Base-by-base conservation (phyloP, 129 eudicot species). In the Artemisia argyi region DNA sequence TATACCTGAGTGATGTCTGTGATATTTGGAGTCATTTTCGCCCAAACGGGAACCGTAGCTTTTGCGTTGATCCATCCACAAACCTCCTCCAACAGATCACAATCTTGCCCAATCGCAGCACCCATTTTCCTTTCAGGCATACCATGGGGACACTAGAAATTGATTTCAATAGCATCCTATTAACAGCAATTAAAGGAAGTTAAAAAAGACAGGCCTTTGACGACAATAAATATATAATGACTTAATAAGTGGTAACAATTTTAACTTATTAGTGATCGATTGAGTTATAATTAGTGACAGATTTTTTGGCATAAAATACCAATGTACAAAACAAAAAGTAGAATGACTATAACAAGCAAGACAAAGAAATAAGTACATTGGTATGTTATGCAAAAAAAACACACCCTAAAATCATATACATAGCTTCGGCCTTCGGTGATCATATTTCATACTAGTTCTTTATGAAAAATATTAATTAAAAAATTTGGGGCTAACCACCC, bases 91-190 rank as follows among this genome's bases (percentile, higher is more conserved):
- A 94, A 79, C 46, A 94, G 55, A 15, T 79, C 98, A 79, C 98
- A 94, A 77, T 94, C 98, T 80, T 94, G 95, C 16, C 98, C 98
- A 19, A 94, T 96, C 2, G 98, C 98, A 63, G 97, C 97, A 68
- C 98, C 98, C 98, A 94, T 94, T 72, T 76, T 90, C 22, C 98
- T 84, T 76, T 94, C 98, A 0, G 98, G 98, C 98, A 94, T 94
- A 59, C 98, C 98, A 68, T 94, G 98, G 9, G 98, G 98, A 22
- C 98, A 94, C 46, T 97, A 90, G 80, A 94, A 94, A 65, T 94
- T 94, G 75, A 90, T 75, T 80, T 94, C 98, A 63, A 94, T 52
- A 13, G 98, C 98, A 84, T 90, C 98, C 98, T 94, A 46, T 64
- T 56, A 22, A 49, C 22, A 44, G 64, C 7, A 16, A 52, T 70